Evolutionary conservation across 2,329 filamentous ascomycete species (phyloP), one percentile per base, ranked within the genome.

Genomic region (Allantophomopsis cytisporea): DNA sequence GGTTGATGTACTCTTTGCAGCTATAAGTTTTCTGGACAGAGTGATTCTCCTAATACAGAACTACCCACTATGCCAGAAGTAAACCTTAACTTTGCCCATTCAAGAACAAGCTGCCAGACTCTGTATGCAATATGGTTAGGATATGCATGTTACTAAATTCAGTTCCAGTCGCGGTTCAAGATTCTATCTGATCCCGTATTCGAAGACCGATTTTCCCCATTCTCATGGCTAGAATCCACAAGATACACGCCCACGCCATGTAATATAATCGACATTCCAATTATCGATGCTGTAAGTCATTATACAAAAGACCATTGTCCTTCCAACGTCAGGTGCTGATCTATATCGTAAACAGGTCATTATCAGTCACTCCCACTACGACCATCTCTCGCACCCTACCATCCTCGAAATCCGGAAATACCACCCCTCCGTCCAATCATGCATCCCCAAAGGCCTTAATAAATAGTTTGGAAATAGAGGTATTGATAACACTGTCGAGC

Each of bases 131-230:
- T 89, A 31, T 95, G 89, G 89, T 76, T 96, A 2, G 89, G 89
- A 30, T 89, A 96, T 58, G 88, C 89, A 3, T 94, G 87, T 64
- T 94, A 87, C 64, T 88, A 85, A 53, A 76, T 93, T 49, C 89
- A 95, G 59, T 95, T 88, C 52, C 86, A 87, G 2, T 71, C 73
- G 12, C 89, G 89, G 1, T 66, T 96, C 39, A 78, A 88, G 40
- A 84, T 94, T 4, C 73, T 96, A 3, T 95, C 94, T 57, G 89
- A 95, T 54, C 89, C 89, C 2, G 88, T 95, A 28, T 94, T 95
- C 48, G 85, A 89, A 56, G 76, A 86, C 45, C 77, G 85, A 50
- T 95, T 89, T 62, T 79, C 80, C 20, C 89, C 89, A 0, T 67
- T 89, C 48, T 68, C 66, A 31, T 77, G 76, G 47, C 53, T 83